Evolutionary conservation across 345 rosid genomes (phyloP).

Genomic region (Dipteronia sinensis): DNA sequence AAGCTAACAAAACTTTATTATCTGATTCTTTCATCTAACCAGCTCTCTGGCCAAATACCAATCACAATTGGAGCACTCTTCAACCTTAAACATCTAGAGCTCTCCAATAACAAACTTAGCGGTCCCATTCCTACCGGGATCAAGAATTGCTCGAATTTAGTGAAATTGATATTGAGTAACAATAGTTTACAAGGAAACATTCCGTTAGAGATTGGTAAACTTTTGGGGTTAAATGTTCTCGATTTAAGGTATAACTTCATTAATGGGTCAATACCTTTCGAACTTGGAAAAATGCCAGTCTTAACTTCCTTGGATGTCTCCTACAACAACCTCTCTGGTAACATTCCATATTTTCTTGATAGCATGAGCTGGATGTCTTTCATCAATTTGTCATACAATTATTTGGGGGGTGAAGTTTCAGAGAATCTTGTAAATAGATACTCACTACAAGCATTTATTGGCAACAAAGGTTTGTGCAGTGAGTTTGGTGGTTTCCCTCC

Average conservation of each 20-base stretch:
- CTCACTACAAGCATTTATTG: background rate
- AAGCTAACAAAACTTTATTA: too few relatives aligned
- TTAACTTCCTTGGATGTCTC: background rate
- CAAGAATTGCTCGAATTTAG: background rate
- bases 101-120: background rate
- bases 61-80: background rate
- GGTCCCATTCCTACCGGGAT: constrained; percentile 4
- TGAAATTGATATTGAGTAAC: background rate
- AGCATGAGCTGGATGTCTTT: background rate
- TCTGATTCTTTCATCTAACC: background rate
- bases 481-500: background rate
- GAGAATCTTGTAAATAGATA: background rate
- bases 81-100: background rate
- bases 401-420: background rate
- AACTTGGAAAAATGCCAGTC: background rate
- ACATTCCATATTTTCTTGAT: background rate
- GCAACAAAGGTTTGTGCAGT: background rate
- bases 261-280: background rate
- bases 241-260: background rate
- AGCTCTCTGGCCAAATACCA: background rate
- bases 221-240: background rate
- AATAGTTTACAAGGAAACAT: background rate
- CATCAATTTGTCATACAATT: background rate
- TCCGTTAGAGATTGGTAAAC: background rate
- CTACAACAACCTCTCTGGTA: constrained; percentile 6